Evolutionary conservation across 2,329 filamentous ascomycete species (phyloP).

Genomic region (Daldinia sp.): DNA sequence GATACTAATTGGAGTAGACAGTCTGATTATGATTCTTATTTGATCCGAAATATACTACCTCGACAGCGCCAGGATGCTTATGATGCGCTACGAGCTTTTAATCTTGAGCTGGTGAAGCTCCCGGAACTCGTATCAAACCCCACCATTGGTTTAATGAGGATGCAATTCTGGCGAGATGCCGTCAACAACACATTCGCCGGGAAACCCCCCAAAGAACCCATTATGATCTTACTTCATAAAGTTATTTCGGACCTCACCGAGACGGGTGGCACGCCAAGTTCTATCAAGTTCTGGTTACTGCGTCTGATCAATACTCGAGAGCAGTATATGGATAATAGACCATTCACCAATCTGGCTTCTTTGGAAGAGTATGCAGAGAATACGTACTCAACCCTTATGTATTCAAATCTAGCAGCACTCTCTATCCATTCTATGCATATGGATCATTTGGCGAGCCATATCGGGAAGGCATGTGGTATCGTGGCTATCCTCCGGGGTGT

Average conservation of each 20-base stretch:
- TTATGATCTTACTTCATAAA: conserved; percentile 82
- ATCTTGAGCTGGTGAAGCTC: conserved; percentile 88
- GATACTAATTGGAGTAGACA: conserved; percentile 65
- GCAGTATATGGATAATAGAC: conserved; percentile 82
- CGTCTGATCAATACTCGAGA: conserved; percentile 84
- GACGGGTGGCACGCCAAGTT: conserved; percentile 52
- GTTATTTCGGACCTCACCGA: conserved; percentile 70
- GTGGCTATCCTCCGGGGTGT: conserved; percentile 85
- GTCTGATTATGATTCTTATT: conserved; percentile 88
- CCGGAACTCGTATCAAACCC: conserved; percentile 89
- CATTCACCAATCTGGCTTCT: conserved; percentile 75
- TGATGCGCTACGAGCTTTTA: conserved; percentile 88
- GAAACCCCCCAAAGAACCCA: conserved; percentile 85
- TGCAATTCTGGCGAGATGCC: conserved; percentile 94
- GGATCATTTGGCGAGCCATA: conserved; percentile 93
- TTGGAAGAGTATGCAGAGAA: conserved; percentile 92
- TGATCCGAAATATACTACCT: conserved; percentile 86
- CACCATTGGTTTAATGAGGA: conserved; percentile 86
- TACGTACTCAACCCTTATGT: conserved; percentile 92
- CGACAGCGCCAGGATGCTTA: conserved; percentile 80
- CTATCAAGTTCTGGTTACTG: conserved; percentile 76
- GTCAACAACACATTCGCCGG: conserved; percentile 80
- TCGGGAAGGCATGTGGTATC: conserved; percentile 93
- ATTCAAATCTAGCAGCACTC: conserved; percentile 82
- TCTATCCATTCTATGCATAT: conserved; percentile 83